Base-by-base conservation (phyloP, 768 basidiomycete genomes). In the Russula abietina region DNA sequence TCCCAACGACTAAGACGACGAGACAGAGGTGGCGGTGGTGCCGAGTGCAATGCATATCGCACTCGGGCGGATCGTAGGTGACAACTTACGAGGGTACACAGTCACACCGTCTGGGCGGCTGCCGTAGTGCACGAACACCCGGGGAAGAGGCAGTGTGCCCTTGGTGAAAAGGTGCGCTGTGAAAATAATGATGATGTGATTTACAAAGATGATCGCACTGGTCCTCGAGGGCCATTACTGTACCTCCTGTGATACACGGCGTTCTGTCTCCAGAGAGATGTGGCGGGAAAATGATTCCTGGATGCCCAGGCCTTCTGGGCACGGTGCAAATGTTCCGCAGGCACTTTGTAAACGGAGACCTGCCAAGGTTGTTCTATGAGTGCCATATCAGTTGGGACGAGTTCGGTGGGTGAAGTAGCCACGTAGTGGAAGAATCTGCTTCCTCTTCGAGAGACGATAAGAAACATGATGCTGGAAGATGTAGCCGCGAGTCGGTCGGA, bases 141-240 rank as follows among this genome's bases (percentile, higher is more conserved):
- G 0, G 61, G 64, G 41, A 62, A 59, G 9, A 62, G 58, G 51
- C 64, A 59, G 26, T 22, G 55, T 51, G 51, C 46, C 57, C 62
- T 55, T 45, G 54, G 63, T 28, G 64, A 3, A 3, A 7, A 19
- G 33, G 19, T 12, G 17, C 16, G 10, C 46, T 24, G 43, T 45
- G 19, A 19, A 14, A 28, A 17, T 2, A 30, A 2, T 2, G 5
- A 57, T 49, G 45, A 30, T 17, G 36, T 12, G 41, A 36, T 55
- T 45, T 56, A 66, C 65, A 59, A 28, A 68, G 36, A 33, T 55
- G 59, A 41, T 67, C 67, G 2, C 67, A 60, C 8, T 61, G 41
- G 55, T 67, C 67, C 33, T 67, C 67, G 1, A 55, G 65, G 28
- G 58, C 59, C 17, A 57, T 61, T n/a, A n/a, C n/a, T n/a, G n/a